A percentile compares a stretch with the other conserved stretches of the same genome.
These are phyloP conservation scores for Ceratobasidium sp. DNA, from an alignment of 1,284 basidiomycete species.

Conservation along the genomic window DNA sequence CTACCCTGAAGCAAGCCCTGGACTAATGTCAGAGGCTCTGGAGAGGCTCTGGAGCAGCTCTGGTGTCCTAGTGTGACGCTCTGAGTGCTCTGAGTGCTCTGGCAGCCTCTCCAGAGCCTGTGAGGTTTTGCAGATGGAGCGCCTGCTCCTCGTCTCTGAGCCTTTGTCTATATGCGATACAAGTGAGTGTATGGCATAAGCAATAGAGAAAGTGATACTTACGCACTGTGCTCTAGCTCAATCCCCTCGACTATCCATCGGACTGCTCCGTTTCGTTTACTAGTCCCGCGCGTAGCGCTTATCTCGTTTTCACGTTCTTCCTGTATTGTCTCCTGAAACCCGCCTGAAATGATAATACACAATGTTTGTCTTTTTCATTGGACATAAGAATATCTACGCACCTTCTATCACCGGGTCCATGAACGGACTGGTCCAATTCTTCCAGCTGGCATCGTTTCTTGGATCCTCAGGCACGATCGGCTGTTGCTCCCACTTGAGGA, in stretches of 20 bases:
- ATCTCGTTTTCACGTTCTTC: neutral
- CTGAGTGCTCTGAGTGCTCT: too few relatives aligned
- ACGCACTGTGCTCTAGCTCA: slow-evolving; percentile 15
- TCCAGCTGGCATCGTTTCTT: neutral
- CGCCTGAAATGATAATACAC: neutral
- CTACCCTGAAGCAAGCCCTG: too few relatives aligned
- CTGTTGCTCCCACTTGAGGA: neutral
- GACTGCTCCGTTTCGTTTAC: neutral
- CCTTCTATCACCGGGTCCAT: slow-evolving; percentile 8
- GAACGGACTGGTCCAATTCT: slow-evolving; percentile 1
- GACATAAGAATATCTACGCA: neutral
- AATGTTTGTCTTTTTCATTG: neutral
- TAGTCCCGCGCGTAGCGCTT: neutral
- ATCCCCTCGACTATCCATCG: slow-evolving; percentile 10
- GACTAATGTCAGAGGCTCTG: too few relatives aligned
- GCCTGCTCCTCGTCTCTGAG: neutral
- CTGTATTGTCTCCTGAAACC: neutral
- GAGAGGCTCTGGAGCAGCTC: too few relatives aligned
- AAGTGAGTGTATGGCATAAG: neutral
- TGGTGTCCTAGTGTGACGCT: too few relatives aligned
- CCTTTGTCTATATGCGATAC: neutral
- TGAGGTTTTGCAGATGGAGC: neutral
- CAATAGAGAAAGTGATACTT: neutral
- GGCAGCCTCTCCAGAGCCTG: too few relatives aligned
- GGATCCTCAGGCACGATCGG: neutral